Percentiles rank a stretch among this genome's conserved stretches.
Evolutionary conservation across 2,329 filamentous ascomycete genomes (phyloP).

Genomic region (Aspergillus eucalypticola): DNA sequence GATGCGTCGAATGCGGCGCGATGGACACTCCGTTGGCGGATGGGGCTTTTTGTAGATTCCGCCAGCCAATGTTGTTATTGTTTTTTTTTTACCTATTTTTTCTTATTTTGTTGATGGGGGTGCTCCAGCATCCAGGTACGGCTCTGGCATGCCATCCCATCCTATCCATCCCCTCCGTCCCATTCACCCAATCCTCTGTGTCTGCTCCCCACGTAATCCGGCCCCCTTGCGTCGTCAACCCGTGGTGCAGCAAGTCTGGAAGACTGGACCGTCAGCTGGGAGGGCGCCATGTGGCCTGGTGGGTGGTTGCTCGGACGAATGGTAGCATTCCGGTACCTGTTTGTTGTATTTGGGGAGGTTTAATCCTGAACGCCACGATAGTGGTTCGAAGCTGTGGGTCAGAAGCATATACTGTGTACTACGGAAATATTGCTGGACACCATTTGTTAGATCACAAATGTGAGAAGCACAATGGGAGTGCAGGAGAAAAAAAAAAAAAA

Average conservation of each 20-base stretch:
- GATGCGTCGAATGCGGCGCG: background rate
- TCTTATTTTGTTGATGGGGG: background rate
- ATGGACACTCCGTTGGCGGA: background rate
- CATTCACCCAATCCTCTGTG: background rate
- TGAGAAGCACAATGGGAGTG: background rate
- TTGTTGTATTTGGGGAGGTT: background rate
- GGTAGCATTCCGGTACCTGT: slow-evolving; percentile 4
- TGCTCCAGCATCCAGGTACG: slow-evolving; percentile 2
- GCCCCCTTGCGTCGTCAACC: slow-evolving; percentile 7
- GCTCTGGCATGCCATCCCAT: slow-evolving; percentile 3
- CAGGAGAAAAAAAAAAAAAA: background rate
- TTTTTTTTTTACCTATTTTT: background rate
- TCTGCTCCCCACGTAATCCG: slow-evolving; percentile 1
- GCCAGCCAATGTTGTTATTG: background rate
- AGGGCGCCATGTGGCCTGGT: slow-evolving; percentile 5
- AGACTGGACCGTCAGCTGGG: background rate
- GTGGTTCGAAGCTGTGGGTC: background rate
- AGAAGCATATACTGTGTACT: no score
- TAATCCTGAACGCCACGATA: background rate
- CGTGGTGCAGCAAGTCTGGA: background rate
- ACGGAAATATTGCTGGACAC: background rate
- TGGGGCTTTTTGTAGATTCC: background rate
- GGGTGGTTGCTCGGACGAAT: slow-evolving; percentile 7
- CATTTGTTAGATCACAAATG: no score
- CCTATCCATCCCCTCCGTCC: no score